Evolutionary conservation across 148 eudicot species (phyloP).

Genomic region (Linanthus parryae): DNA sequence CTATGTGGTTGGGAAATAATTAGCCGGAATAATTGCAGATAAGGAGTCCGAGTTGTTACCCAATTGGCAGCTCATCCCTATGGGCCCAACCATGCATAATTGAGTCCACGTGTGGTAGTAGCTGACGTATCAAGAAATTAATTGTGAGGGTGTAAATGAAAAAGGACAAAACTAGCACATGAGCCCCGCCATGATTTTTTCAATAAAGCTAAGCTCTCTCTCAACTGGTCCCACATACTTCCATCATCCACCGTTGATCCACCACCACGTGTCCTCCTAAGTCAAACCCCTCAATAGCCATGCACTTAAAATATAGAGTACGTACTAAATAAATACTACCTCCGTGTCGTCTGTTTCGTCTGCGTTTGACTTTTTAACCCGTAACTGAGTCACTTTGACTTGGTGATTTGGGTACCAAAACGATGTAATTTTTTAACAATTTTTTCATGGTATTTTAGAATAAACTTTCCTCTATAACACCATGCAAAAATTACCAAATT

Average conservation of each 20-base stretch:
- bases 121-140: slow-evolving; percentile 11
- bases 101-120: slow-evolving; percentile 30
- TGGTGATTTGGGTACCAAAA: too few relatives aligned
- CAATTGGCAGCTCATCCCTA: background rate
- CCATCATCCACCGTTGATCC: background rate
- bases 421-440: too few relatives aligned
- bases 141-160: background rate
- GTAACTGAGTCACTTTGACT: too few relatives aligned
- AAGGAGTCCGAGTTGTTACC: too few relatives aligned
- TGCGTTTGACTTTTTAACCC: too few relatives aligned
- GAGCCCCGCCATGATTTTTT: slow-evolving; percentile 26
- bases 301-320: background rate
- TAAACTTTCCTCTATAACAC: too few relatives aligned
- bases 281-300: slow-evolving; percentile 10
- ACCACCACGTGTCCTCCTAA: slow-evolving; percentile 9
- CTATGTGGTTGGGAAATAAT: too few relatives aligned
- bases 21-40: too few relatives aligned
- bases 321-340: background rate
- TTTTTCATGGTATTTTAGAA: too few relatives aligned
- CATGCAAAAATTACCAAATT: too few relatives aligned
- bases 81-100: slow-evolving; percentile 11
- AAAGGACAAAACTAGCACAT: slow-evolving; percentile 19
- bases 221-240: slow-evolving; percentile 12
- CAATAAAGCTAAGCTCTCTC: background rate
- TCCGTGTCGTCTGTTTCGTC: too few relatives aligned